Conservation (phyloP, 768 basidiomycete species). For the Tylopilus felleus region DNA sequence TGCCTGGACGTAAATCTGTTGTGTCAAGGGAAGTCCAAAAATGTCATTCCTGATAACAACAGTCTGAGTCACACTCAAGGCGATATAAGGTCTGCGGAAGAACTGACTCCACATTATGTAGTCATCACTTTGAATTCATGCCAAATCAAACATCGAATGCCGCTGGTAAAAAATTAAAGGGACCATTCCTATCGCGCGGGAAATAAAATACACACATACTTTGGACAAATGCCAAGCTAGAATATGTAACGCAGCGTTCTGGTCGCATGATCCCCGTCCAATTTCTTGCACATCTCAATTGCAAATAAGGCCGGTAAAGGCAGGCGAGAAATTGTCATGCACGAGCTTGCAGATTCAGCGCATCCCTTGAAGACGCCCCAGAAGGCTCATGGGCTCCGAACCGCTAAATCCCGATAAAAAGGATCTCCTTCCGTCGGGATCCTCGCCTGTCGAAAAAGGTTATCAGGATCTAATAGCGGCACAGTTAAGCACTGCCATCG, state of each 20-base stretch:
- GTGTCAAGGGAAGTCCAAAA: not conserved
- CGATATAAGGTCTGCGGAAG: no score
- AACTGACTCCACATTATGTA: no score
- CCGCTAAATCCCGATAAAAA: not conserved
- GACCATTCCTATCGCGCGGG: not conserved
- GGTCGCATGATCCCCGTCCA: no score
- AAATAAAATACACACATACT: not conserved
- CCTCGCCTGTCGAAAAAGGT: not conserved
- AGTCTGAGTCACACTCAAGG: no score
- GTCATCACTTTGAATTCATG: no score
- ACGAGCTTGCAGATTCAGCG: no score
- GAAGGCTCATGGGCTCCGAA: no score
- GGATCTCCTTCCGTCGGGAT: not conserved
- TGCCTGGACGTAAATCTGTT: not conserved
- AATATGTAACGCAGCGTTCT: not conserved
- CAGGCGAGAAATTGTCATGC: no score
- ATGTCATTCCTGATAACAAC: not conserved
- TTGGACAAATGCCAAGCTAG: not conserved
- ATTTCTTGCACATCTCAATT: no score
- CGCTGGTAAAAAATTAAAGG: not conserved
- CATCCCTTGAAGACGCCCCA: no score
- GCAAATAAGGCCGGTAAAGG: no score
- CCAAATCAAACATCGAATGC: not conserved
- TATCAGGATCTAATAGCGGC: not conserved
- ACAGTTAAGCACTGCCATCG: not conserved